phyloP scores from a whole-genome alignment of 495 filamentous ascomycete genomes.

The Penicillium salamii region DNA sequence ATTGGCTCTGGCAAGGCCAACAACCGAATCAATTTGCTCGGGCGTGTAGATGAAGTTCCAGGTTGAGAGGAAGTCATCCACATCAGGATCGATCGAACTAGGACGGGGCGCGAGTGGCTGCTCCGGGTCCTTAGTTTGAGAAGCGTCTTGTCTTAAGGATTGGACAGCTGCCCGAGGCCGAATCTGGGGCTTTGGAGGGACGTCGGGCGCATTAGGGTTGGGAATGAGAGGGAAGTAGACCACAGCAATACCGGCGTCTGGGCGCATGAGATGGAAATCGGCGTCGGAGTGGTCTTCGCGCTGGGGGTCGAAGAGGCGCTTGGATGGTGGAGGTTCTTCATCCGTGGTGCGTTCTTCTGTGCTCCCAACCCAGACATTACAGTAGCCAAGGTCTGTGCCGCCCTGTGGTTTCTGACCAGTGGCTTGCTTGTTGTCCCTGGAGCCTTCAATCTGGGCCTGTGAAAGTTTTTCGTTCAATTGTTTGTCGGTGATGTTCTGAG shows the following conservation, averaged over 20 bases:
- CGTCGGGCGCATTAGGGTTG: conserved; percentile 55
- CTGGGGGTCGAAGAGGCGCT: conserved; percentile 46
- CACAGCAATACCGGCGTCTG: conserved; percentile 81
- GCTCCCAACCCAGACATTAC: conserved; percentile 92
- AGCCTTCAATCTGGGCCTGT: conserved; percentile 46
- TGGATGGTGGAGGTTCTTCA: conserved; percentile 63
- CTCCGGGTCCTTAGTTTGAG: conserved; percentile 17
- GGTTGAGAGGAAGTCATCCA: conserved; percentile 81
- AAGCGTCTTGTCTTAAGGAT: conserved; percentile 13
- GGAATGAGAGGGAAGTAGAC: conserved; percentile 88
- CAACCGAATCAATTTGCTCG: conserved; percentile 76
- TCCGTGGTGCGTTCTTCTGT: conserved; percentile 63
- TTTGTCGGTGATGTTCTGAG: conserved; percentile 57
- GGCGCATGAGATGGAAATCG: conserved; percentile 70
- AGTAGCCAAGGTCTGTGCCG: conserved; percentile 72
- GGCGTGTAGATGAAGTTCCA: conserved; percentile 98
- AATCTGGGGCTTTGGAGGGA: conserved; percentile 22
- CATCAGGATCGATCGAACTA: conserved; percentile 73
- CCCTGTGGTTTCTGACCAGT: conserved; percentile 10
- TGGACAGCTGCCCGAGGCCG: conserved; percentile 24
- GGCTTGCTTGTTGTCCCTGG: conserved; percentile 2
- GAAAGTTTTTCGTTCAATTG: conserved; percentile 62
- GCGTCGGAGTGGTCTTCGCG: conserved; percentile 42
- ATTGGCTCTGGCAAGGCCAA: conserved; percentile 80
- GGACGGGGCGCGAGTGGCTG: conserved; percentile 48